Conservation (phyloP, 2,329 filamentous ascomycete genomes). For the Microdochium paspali region DNA sequence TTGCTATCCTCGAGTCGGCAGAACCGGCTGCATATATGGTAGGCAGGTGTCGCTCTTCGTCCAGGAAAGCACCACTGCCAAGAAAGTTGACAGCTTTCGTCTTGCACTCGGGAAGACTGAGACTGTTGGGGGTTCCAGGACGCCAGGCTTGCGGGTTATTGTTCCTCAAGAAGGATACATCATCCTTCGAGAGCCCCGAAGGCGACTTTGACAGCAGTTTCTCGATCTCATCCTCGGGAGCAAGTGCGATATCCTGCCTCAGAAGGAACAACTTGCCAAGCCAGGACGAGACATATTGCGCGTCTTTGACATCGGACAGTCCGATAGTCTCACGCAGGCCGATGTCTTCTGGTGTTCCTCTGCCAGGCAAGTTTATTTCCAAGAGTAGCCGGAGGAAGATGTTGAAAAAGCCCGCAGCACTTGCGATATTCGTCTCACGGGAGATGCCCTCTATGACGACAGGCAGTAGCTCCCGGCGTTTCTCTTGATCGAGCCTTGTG, state of each 20-base stretch:
- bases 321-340: slow-evolving; percentile 57
- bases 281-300: slow-evolving; percentile 63
- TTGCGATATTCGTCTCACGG: slow-evolving; percentile 41
- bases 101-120: slow-evolving; percentile 63
- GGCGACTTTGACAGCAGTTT: slow-evolving; percentile 20
- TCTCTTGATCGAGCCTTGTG: slow-evolving; percentile 37
- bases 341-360: slow-evolving; percentile 71
- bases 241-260: slow-evolving; percentile 30
- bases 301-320: slow-evolving; percentile 58
- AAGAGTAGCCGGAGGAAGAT: slow-evolving; percentile 69
- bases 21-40: slow-evolving; percentile 78
- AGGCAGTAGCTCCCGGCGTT: slow-evolving; percentile 66
- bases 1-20: slow-evolving; percentile 68
- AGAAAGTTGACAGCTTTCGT: slow-evolving; percentile 61
- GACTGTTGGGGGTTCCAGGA: slow-evolving; percentile 44
- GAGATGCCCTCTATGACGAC: slow-evolving; percentile 59
- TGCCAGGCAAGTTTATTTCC: slow-evolving; percentile 60
- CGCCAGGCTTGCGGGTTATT: slow-evolving; percentile 64
- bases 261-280: slow-evolving; percentile 71
- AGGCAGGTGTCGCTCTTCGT: slow-evolving; percentile 74
- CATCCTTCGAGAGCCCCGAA: slow-evolving; percentile 53
- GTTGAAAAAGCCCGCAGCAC: slow-evolving; percentile 62
- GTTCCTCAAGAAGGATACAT: slow-evolving; percentile 60
- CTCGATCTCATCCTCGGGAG: slow-evolving; percentile 14
- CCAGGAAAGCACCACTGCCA: slow-evolving; percentile 75